phyloP scores from a whole-genome alignment of 78 protist genomes.

The Dictyostelium capitatum region DNA sequence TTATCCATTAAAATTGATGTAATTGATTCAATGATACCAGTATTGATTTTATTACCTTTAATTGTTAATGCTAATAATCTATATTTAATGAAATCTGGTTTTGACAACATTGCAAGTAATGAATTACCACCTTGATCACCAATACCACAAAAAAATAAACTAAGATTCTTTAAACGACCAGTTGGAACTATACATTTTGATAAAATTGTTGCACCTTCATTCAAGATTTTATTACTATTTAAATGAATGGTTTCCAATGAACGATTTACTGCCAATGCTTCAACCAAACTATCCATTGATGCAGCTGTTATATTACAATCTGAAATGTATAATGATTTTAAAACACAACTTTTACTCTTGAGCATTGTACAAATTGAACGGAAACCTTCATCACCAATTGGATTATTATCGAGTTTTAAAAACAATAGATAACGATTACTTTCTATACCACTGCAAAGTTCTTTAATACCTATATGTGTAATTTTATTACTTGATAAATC shows the following conservation, averaged over 20 bases:
- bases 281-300: neutral
- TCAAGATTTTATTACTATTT: slow-evolving; percentile 39
- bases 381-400: slow-evolving; percentile 66
- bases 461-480: slow-evolving; percentile 18
- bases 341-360: neutral
- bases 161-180: neutral
- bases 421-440: slow-evolving; percentile 8
- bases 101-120: neutral
- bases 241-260: slow-evolving; percentile 51
- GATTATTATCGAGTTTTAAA: slow-evolving; percentile 68
- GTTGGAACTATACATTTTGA: neutral
- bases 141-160: slow-evolving; percentile 45
- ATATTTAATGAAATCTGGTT: slow-evolving; percentile 1
- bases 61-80: slow-evolving; percentile 20
- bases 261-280: slow-evolving; percentile 16
- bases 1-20: neutral
- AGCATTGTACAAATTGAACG: neutral
- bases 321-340: slow-evolving; percentile 45
- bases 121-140: slow-evolving; percentile 35
- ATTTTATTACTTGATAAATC: slow-evolving; percentile 53
- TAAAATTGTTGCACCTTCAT: slow-evolving; percentile 19
- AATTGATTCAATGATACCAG: neutral
- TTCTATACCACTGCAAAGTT: neutral
- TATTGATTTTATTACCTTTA: slow-evolving; percentile 53
- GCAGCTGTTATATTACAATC: slow-evolving; percentile 24